Conservation (phyloP, 1,139 yeast species). For the Diutina rugosa region DNA sequence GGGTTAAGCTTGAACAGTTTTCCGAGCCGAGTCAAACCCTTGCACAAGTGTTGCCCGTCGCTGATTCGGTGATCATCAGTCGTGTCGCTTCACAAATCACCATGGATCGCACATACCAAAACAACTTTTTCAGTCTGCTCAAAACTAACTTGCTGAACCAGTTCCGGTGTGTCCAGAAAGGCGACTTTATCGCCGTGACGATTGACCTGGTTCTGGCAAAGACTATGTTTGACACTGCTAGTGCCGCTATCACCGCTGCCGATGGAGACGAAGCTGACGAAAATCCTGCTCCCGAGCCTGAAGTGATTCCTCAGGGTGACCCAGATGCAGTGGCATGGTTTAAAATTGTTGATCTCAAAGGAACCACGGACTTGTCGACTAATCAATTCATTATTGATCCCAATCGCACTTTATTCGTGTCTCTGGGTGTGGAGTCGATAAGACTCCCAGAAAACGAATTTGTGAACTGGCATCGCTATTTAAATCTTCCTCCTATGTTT, state of each 20-base stretch:
- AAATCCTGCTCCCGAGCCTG: conserved; percentile 9
- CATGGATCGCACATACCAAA: conserved; percentile 53
- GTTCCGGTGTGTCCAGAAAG: conserved; percentile 43
- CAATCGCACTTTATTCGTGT: conserved; percentile 49
- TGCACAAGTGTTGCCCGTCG: conserved; percentile 10
- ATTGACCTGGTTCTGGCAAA: conserved; percentile 62
- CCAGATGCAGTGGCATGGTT: conserved; percentile 85
- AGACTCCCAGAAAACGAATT: conserved; percentile 21
- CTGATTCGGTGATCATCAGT: conserved; percentile 38
- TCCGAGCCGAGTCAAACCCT: conserved; percentile 5
- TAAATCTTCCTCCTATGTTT: conserved; percentile 26
- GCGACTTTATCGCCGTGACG: conserved; percentile 65
- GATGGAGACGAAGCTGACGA: conserved; percentile 15
- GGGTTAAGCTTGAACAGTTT: conserved; percentile 16
- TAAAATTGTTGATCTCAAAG: conserved; percentile 33
- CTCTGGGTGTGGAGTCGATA: conserved; percentile 43
- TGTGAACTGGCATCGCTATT: conserved; percentile 31
- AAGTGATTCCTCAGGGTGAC: conserved; percentile 39
- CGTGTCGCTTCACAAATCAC: conserved; percentile 63
- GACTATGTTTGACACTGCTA: conserved; percentile 29
- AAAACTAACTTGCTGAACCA: conserved; percentile 47
- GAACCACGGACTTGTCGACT: conserved; percentile 12
- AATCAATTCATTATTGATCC: conserved; percentile 55
- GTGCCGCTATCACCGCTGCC: not conserved
- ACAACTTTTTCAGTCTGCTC: conserved; percentile 49